Percentiles rank a stretch among this genome's conserved stretches.
These are phyloP conservation scores for Penicillium taxi DNA, from an alignment of 495 filamentous ascomycete genomes.

Conservation along the genomic window DNA sequence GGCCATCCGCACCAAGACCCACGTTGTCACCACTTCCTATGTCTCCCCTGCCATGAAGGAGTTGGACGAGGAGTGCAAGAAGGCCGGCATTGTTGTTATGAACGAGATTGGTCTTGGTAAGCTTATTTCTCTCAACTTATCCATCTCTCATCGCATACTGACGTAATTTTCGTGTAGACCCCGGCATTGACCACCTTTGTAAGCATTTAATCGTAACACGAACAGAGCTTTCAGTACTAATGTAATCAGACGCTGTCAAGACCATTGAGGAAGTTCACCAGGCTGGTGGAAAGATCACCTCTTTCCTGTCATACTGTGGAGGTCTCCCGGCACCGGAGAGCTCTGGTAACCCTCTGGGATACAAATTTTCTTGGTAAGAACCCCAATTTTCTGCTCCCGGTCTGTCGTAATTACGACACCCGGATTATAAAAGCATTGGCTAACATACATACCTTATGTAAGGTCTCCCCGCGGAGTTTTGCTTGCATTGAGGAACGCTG, in stretches of 20 bases:
- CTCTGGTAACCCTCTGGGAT: constrained; percentile 87
- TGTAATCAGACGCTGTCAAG: constrained; percentile 74
- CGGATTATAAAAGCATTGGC: too few species aligned
- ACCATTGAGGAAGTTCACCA: constrained; percentile 73
- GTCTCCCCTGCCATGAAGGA: constrained; percentile 88
- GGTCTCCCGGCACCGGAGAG: constrained; percentile 76
- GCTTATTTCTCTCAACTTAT: constrained; percentile 19
- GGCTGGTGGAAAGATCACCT: constrained; percentile 75
- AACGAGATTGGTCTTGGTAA: constrained; percentile 83
- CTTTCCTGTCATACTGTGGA: constrained; percentile 84
- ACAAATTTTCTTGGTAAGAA: constrained; percentile 96
- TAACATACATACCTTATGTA: too few species aligned
- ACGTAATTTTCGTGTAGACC: constrained; percentile 4
- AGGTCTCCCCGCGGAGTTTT: constrained; percentile 69
- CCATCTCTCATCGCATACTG: constrained; percentile 12
- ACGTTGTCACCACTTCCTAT: constrained; percentile 96
- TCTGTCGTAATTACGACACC: too few species aligned
- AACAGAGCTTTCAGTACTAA: too few species aligned
- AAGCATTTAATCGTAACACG: too few species aligned
- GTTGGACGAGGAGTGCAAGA: constrained; percentile 74
- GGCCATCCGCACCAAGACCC: constrained; percentile 86
- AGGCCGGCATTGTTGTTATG: constrained; percentile 93
- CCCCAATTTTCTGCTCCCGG: too few species aligned
- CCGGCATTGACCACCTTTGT: constrained; percentile 23
- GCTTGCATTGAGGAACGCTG: constrained; percentile 77